phyloP scores from a whole-genome alignment of 768 basidiomycete genomes.

The Termitomyces sp. region DNA sequence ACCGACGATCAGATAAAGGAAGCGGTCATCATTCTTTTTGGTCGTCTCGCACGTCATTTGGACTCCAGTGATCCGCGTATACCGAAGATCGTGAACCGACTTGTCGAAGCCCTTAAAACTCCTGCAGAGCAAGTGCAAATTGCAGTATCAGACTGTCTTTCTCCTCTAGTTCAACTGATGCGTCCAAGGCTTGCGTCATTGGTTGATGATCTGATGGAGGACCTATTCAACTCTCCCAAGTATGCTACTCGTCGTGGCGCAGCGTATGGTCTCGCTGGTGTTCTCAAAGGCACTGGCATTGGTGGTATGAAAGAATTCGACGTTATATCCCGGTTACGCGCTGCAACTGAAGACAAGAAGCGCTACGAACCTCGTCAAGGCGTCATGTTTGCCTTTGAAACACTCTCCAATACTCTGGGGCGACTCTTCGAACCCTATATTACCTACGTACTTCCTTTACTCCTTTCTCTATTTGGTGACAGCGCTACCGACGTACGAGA shows the following conservation, averaged over 20 bases:
- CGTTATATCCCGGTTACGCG: constrained; percentile 65
- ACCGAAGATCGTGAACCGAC: constrained; percentile 73
- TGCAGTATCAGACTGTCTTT: constrained; percentile 92
- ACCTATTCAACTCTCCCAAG: constrained; percentile 73
- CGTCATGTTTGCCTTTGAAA: constrained; percentile 93
- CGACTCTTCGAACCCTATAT: constrained; percentile 94
- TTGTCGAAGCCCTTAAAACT: constrained; percentile 87
- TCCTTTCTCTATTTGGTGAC: constrained; percentile 86
- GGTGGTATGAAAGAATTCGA: constrained; percentile 79
- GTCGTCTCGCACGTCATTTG: constrained; percentile 86
- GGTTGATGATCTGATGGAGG: constrained; percentile 71
- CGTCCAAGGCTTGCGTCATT: constrained; percentile 51
- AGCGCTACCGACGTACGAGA: constrained; percentile 83
- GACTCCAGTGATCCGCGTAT: constrained; percentile 72
- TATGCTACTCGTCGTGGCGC: constrained; percentile 96
- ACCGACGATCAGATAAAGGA: constrained; percentile 87
- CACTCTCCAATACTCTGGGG: constrained; percentile 78
- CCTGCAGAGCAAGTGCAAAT: constrained; percentile 96
- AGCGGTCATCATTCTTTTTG: constrained; percentile 91
- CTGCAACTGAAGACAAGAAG: constrained; percentile 86
- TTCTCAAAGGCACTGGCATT: constrained; percentile 88
- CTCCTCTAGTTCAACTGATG: constrained; percentile 76
- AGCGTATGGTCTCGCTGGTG: constrained; percentile 92
- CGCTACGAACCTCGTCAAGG: constrained; percentile 84
- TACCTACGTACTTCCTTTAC: constrained; percentile 72